Conservation (phyloP, 768 basidiomycete species). For the Hysterangium stoloniferum region DNA sequence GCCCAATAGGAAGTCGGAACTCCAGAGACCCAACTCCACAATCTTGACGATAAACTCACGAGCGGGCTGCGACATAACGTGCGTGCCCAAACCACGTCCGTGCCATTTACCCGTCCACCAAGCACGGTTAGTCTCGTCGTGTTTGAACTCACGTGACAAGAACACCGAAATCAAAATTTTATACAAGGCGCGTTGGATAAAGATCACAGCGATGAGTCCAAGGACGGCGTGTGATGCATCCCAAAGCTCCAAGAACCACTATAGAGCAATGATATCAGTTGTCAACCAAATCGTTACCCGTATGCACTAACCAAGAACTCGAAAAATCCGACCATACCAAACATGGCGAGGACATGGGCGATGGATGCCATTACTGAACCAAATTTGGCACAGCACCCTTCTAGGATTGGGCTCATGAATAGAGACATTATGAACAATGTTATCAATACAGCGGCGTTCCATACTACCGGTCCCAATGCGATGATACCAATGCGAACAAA, state of each 20-base stretch:
- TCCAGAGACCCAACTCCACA: constrained; percentile 96
- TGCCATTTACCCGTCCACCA: constrained; percentile 99
- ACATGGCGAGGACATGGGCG: constrained; percentile 73
- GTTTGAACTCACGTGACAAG: constrained; percentile 95
- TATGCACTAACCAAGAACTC: constrained; percentile 79
- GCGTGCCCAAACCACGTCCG: constrained; percentile 84
- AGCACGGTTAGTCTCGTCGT: constrained; percentile 95
- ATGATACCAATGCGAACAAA: constrained; percentile 85
- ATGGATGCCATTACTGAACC: constrained; percentile 88
- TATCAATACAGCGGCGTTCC: constrained; percentile 86
- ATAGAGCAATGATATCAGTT: constrained; percentile 1
- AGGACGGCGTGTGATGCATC: constrained; percentile 94
- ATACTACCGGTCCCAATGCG: constrained; percentile 87
- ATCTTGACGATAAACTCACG: constrained; percentile 98
- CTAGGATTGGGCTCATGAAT: constrained; percentile 85
- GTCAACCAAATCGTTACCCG: constrained; percentile 7
- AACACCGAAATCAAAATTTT: constrained; percentile 93
- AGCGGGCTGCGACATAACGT: constrained; percentile 90
- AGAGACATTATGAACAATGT: constrained; percentile 86
- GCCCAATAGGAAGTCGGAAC: constrained; percentile 85
- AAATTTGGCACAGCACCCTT: constrained; percentile 72
- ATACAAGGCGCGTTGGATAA: constrained; percentile 86
- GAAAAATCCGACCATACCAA: constrained; percentile 86
- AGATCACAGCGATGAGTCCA: constrained; percentile 82
- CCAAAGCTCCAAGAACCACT: constrained; percentile 98